Conservation (phyloP, 352 stramenopile genomes). For the Pythium rhizo-oryzae region DNA sequence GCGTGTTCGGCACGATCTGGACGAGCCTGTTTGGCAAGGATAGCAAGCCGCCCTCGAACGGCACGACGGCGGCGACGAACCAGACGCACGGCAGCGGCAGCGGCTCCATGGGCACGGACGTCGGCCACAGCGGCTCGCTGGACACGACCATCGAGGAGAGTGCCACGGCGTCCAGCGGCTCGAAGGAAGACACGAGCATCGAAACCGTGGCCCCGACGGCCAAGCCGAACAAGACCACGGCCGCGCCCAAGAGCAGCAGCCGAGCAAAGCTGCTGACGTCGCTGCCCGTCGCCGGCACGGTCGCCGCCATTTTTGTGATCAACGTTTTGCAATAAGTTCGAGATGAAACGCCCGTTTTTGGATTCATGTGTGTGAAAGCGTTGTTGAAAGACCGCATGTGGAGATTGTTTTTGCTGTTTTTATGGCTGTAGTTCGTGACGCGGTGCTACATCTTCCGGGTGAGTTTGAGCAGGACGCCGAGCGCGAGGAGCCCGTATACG, state of each 20-base stretch:
- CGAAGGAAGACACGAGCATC: conserved; percentile 14
- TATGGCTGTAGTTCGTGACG: background rate
- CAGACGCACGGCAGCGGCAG: conserved; percentile 7
- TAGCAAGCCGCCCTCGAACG: background rate
- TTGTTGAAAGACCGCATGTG: background rate
- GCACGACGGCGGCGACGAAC: no score
- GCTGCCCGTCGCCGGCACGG: conserved; percentile 10
- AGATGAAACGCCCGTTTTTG: background rate
- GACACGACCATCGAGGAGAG: background rate
- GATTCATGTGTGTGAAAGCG: background rate
- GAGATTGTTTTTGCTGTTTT: background rate
- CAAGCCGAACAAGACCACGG: no score
- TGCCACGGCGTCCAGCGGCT: background rate
- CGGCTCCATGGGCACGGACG: conserved; percentile 5
- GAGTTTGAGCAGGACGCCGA: conserved; percentile 3
- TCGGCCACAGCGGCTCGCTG: background rate
- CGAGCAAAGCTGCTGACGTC: conserved; percentile 17
- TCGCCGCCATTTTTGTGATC: conserved; percentile 22
- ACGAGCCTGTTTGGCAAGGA: conserved; percentile 12
- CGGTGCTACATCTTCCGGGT: background rate
- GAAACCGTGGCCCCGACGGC: conserved; percentile 6
- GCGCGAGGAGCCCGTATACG: conserved; percentile 1
- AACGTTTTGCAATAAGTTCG: conserved; percentile 16
- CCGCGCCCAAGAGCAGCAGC: conserved; percentile 4
- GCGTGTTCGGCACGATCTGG: conserved; percentile 18